phyloP scores from a whole-genome alignment of 805 yeast species.

The Komagataella ulmi region DNA sequence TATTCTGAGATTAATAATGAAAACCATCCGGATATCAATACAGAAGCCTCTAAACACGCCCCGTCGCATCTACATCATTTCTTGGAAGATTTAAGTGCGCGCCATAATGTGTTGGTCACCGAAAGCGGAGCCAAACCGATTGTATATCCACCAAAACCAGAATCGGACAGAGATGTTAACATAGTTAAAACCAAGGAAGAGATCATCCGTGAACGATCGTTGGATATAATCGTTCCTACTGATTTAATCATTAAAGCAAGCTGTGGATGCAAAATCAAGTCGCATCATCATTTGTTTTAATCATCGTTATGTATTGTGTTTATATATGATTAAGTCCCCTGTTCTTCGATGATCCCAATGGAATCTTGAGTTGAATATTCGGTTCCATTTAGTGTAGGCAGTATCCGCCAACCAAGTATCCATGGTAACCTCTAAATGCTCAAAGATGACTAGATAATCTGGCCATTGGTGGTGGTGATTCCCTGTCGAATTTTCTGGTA shows the following conservation, averaged over 20 bases:
- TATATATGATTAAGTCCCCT: slow-evolving; percentile 67
- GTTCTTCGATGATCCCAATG: slow-evolving; percentile 79
- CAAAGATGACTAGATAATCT: slow-evolving; percentile 57
- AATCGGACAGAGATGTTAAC: neutral
- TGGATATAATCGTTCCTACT: neutral
- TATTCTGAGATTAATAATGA: neutral
- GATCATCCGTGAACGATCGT: neutral
- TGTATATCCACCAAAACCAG: neutral
- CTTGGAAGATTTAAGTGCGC: neutral
- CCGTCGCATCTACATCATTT: neutral
- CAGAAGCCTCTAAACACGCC: neutral
- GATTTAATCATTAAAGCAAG: neutral
- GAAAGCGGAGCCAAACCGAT: neutral
- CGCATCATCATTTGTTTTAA: neutral
- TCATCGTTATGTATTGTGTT: slow-evolving; percentile 1
- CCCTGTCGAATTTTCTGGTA: neutral
- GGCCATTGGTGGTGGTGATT: slow-evolving; percentile 48
- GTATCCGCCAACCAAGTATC: slow-evolving; percentile 22
- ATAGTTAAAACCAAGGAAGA: neutral
- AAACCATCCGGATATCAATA: neutral
- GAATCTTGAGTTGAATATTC: slow-evolving; percentile 65
- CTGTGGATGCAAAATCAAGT: neutral
- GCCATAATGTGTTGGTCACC: neutral
- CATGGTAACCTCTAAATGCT: slow-evolving; percentile 38
- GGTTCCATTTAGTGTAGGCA: slow-evolving; percentile 28